Evolutionary conservation across 2,329 filamentous ascomycete species (phyloP).

Genomic region (Knufia fluminis): DNA sequence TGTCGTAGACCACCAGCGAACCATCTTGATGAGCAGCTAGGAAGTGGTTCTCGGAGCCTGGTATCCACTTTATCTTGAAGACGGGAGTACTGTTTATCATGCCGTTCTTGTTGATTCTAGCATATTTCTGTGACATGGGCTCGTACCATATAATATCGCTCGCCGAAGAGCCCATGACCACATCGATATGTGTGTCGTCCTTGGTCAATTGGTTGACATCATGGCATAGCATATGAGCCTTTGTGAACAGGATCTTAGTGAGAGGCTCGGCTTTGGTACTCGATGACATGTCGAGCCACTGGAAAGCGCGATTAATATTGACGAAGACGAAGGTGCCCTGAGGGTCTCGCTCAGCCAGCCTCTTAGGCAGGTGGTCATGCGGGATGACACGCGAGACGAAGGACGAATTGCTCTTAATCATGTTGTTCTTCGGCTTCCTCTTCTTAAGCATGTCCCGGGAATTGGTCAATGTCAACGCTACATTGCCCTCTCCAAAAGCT

Average conservation of each 20-base stretch:
- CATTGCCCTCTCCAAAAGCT: conserved; percentile 79
- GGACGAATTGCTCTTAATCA: conserved; percentile 96
- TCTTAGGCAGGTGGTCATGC: conserved; percentile 70
- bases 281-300: conserved; percentile 87
- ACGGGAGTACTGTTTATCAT: conserved; percentile 80
- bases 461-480: conserved; percentile 54
- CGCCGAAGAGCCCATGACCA: conserved; percentile 92
- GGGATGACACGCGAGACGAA: conserved; percentile 96
- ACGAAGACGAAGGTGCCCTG: conserved; percentile 85
- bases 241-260: conserved; percentile 94
- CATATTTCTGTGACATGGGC: conserved; percentile 90
- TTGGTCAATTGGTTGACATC: conserved; percentile 83
- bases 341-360: conserved; percentile 64
- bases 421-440: conserved; percentile 94
- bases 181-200: conserved; percentile 68
- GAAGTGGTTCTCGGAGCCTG: conserved; percentile 86
- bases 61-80: conserved; percentile 84
- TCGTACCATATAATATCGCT: conserved; percentile 99
- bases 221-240: conserved; percentile 88
- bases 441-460: conserved; percentile 60
- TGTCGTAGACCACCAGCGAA: conserved; percentile 86
- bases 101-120: conserved; percentile 92
- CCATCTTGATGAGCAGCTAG: conserved; percentile 89
- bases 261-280: conserved; percentile 66
- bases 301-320: conserved; percentile 89